Base-by-base conservation (phyloP, 805 yeast genomes). In the Debaryomyces hansenii region DNA sequence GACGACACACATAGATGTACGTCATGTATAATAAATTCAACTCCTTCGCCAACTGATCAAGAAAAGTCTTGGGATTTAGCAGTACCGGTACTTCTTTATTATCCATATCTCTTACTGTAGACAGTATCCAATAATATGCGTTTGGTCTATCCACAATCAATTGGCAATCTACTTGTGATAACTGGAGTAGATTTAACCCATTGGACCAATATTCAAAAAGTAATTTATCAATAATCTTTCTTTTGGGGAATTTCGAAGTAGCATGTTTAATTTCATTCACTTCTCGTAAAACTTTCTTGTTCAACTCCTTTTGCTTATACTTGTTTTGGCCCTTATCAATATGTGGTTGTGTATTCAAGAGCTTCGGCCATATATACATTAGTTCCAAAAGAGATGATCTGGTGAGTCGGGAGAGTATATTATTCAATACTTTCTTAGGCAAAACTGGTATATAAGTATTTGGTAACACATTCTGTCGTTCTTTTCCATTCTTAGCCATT, bases 131-230 rank as follows among this genome's bases (percentile, higher is more conserved):
- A 29, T 58, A 59, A 53, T 64, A 74, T 3, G 68, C 45, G 33
- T 63, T 64, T 0, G 90, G 83, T 47, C 78, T 75, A 54, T 84
- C 86, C 2, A 86, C 78, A 37, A 86, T 67, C 37, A 77, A 57
- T 53, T 84, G 87, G 44, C 85, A 79, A 53, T 87, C 94, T 4
- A 86, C 64, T 49, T 85, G 90, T 0, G 94, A 84, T 35, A 83
- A 58, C 58, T 87, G 95, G 14, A 82, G 68, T 1, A 84, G 64
- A 52, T 83, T 84, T 37, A 85, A 59, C 0, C 90, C 90, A 5
- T 63, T 54, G 1, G 75, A 65, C 78, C 87, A 85, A 52, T 68
- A 76, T 11, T 77, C 75, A 34, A 62, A 70, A 7, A 80, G 48
- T n/a, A 82, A 66, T 31, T 62, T 58, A 47, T 81, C 82, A 4